Evolutionary conservation across 2,329 filamentous ascomycete genomes (phyloP).

Genomic region (Penicillium griseofulvum): DNA sequence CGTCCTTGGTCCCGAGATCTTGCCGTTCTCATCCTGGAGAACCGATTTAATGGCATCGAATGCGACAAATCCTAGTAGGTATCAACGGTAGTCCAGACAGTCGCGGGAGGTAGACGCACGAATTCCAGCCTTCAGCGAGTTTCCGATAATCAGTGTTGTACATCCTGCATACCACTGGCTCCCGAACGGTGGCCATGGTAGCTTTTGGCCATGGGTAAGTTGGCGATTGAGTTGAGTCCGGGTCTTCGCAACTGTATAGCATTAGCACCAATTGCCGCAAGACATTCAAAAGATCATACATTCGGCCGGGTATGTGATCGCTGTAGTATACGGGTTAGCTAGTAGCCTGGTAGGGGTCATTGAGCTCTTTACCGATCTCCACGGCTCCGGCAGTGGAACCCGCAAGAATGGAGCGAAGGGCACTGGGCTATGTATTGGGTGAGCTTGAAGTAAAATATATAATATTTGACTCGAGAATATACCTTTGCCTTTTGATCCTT

Average conservation of each 20-base stretch:
- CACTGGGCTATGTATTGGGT: constrained; percentile 64
- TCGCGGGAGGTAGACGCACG: constrained; percentile 55
- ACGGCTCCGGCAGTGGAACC: constrained; percentile 91
- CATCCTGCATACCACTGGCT: constrained; percentile 96
- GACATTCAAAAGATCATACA: constrained; percentile 54
- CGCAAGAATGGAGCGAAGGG: constrained; percentile 84
- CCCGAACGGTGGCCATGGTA: constrained; percentile 93
- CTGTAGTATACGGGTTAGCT: constrained; percentile 40
- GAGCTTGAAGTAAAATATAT: constrained; percentile 11
- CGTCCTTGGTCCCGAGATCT: constrained; percentile 83
- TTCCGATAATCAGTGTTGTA: constrained; percentile 94
- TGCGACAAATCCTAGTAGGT: constrained; percentile 72
- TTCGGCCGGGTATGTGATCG: constrained; percentile 92
- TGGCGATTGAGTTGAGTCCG: constrained; percentile 87
- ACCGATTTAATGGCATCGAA: constrained; percentile 91
- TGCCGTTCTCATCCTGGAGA: constrained; percentile 78
- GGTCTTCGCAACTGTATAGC: constrained; percentile 76
- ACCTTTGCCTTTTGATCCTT: constrained; percentile 42
- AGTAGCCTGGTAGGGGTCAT: constrained; percentile 12
- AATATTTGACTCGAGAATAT: constrained; percentile 1
- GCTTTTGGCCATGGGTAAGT: constrained; percentile 76
- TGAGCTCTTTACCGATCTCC: constrained; percentile 70
- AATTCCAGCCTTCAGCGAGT: constrained; percentile 93
- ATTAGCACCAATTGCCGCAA: constrained; percentile 9
- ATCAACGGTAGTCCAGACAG: not conserved